These are phyloP conservation scores for Kregervanrija pseudodelftensis DNA, from an alignment of 805 yeast species.

Conservation along the genomic window DNA sequence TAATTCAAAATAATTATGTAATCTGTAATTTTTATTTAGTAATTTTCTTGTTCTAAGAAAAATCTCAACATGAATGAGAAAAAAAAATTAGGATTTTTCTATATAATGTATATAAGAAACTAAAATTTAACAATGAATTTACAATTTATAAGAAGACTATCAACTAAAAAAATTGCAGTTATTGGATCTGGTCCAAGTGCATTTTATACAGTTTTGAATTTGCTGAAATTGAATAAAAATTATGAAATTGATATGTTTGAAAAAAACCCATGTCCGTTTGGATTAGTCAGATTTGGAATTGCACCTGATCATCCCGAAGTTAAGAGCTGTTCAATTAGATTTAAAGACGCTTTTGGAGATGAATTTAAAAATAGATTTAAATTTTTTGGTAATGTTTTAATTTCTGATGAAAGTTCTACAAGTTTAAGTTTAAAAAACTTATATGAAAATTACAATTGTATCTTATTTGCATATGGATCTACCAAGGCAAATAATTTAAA, in stretches of 20 bases:
- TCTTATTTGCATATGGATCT: slow-evolving; percentile 81
- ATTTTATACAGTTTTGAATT: slow-evolving; percentile 76
- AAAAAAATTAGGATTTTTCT: not conserved
- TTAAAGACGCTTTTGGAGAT: slow-evolving; percentile 38
- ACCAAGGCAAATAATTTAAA: slow-evolving; percentile 45
- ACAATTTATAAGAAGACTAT: not conserved
- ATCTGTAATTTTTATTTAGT: not conserved
- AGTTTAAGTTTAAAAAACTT: slow-evolving; percentile 41
- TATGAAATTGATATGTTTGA: slow-evolving; percentile 69
- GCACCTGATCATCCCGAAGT: slow-evolving; percentile 98
- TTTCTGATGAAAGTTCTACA: slow-evolving; percentile 33
- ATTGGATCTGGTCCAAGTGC: slow-evolving; percentile 98
- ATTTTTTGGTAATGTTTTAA: slow-evolving; percentile 63
- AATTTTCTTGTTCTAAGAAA: not conserved
- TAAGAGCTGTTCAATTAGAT: slow-evolving; percentile 73
- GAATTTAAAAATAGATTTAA: slow-evolving; percentile 29
- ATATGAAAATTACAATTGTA: slow-evolving; percentile 54
- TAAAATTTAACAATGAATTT: not conserved
- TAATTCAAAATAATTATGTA: not conserved
- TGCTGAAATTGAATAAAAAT: slow-evolving; percentile 36
- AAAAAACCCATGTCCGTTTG: slow-evolving; percentile 81
- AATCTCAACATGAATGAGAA: not conserved
- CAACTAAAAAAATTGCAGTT: slow-evolving; percentile 47
- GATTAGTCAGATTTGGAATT: slow-evolving; percentile 89
- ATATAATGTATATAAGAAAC: not conserved